These are phyloP conservation scores for Yarrowia phangngaensis DNA, from an alignment of 805 yeast species.

Conservation along the genomic window DNA sequence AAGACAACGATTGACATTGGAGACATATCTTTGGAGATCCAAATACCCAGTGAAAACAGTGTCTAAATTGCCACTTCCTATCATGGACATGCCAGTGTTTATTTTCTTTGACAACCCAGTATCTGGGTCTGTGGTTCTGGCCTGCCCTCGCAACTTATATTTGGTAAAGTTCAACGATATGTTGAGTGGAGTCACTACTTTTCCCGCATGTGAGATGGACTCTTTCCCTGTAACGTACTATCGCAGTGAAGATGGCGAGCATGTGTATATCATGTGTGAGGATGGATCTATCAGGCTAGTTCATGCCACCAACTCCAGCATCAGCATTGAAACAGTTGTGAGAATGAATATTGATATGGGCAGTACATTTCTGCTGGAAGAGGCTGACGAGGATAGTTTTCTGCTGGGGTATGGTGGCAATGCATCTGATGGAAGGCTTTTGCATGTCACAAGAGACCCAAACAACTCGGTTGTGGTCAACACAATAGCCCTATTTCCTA, in stretches of 20 bases:
- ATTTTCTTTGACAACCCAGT: slow-evolving; percentile 9
- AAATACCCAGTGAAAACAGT: slow-evolving; percentile 19
- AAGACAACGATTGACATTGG: slow-evolving; percentile 4
- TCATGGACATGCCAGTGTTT: slow-evolving; percentile 18
- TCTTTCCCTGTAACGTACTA: slow-evolving; percentile 10
- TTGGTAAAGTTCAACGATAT: slow-evolving; percentile 18
- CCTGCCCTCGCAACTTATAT: slow-evolving; percentile 3
- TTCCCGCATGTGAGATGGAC: slow-evolving; percentile 1
- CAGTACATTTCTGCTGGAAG: slow-evolving; percentile 6
- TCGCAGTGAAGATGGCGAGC: slow-evolving; percentile 2
- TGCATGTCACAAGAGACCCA: background rate
- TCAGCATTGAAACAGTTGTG: background rate
- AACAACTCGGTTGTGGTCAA: slow-evolving; percentile 1
- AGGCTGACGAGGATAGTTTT: slow-evolving; percentile 14
- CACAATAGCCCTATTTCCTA: slow-evolving; percentile 10
- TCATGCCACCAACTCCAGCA: slow-evolving; percentile 2
- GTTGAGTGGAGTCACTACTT: slow-evolving; percentile 12
- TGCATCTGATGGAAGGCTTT: slow-evolving; percentile 6
- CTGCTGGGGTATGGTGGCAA: slow-evolving; percentile 22
- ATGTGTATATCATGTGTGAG: slow-evolving; percentile 11
- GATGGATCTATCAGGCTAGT: slow-evolving; percentile 15
- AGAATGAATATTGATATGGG: slow-evolving; percentile 5
- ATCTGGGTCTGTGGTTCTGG: slow-evolving; percentile 18
- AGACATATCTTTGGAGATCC: slow-evolving; percentile 5
- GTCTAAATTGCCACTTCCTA: slow-evolving; percentile 10